Base-by-base conservation (phyloP, 257 asterid species). In the Solanum corneliomulleri region DNA sequence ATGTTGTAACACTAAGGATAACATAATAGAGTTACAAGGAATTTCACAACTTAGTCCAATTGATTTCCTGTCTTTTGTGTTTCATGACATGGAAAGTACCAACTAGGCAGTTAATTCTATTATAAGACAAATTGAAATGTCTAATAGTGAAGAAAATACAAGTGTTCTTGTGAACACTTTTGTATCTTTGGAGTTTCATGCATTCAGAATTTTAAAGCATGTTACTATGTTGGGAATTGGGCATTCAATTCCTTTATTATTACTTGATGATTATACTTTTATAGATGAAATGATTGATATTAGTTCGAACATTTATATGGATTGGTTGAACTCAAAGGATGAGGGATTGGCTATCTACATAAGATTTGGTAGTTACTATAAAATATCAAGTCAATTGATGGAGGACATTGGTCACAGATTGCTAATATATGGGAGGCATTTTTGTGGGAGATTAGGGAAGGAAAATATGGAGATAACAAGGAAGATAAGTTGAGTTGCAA, bases 351-450 rank as follows among this genome's bases (percentile, higher is more conserved):
- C 81, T 60, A 78, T 87, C 27, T 87, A 89, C n/a, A 64, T 87
- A 37, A 77, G 89, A 31, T 88, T 88, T 52, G 89, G 90, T n/a
- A 88, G 88, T 31, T 13, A 82, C 15, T 2, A 31, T 5, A 29
- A 31, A 14, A 37, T 86, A 9, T 62, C 89, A 29, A 88, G 41
- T 41, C 42, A 56, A 27, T 60, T 86, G 56, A 45, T 90, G 70
- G 92, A 86, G 31, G 90, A 84, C 41, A 84, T 85, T 3, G 88
- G 89, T 10, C 37, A 80, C 2, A 90, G 88, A 49, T 86, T 90
- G 80, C 9, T 90, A 18, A 56, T 86, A 21, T 87, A 72, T 31
- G 41, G 80, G 13, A 83, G 56, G 52, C 52, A 45, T 45, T 45
- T 45, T 45, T 45, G 52, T 45, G 52, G 52, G 52, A 16, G 16